phyloP scores from a whole-genome alignment of 768 basidiomycete species.

The Russula emetica region DNA sequence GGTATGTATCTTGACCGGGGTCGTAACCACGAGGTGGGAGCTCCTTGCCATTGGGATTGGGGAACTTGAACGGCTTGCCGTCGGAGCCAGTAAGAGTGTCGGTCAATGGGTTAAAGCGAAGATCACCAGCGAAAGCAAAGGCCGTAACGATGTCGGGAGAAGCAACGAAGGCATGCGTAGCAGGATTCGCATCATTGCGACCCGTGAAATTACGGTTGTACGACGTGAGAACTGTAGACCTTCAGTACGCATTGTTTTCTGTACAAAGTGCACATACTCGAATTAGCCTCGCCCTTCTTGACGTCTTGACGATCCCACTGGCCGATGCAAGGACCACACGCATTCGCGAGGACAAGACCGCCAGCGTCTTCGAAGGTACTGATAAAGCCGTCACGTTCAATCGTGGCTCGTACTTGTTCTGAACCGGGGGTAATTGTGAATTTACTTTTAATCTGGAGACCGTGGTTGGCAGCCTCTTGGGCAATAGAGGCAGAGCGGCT shows the following conservation, averaged over 20 bases:
- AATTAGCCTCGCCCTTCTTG: constrained; percentile 94
- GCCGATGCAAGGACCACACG: constrained; percentile 98
- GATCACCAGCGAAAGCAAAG: constrained; percentile 88
- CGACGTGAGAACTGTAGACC: constrained; percentile 79
- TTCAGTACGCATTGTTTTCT: neutral
- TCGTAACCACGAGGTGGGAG: constrained; percentile 96
- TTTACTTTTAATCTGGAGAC: constrained; percentile 82
- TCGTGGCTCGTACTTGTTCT: constrained; percentile 97
- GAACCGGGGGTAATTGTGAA: constrained; percentile 99
- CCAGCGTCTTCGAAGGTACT: constrained; percentile 82
- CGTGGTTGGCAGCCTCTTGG: constrained; percentile 80
- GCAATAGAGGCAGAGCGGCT: constrained; percentile 94
- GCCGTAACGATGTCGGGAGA: constrained; percentile 96
- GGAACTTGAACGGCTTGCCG: constrained; percentile 97
- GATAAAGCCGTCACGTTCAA: constrained; percentile 93
- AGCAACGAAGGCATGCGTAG: constrained; percentile 94
- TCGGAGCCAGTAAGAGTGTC: constrained; percentile 84
- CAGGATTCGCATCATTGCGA: constrained; percentile 98
- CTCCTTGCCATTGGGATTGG: constrained; percentile 84
- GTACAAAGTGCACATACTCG: constrained; percentile 54
- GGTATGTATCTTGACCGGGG: constrained; percentile 96
- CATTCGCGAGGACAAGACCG: constrained; percentile 93
- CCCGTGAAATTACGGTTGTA: constrained; percentile 99
- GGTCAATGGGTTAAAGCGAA: constrained; percentile 95
- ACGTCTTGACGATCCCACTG: constrained; percentile 98